phyloP scores from a whole-genome alignment of 2,329 filamentous ascomycete species.

The Chaetomiaceae sp. region DNA sequence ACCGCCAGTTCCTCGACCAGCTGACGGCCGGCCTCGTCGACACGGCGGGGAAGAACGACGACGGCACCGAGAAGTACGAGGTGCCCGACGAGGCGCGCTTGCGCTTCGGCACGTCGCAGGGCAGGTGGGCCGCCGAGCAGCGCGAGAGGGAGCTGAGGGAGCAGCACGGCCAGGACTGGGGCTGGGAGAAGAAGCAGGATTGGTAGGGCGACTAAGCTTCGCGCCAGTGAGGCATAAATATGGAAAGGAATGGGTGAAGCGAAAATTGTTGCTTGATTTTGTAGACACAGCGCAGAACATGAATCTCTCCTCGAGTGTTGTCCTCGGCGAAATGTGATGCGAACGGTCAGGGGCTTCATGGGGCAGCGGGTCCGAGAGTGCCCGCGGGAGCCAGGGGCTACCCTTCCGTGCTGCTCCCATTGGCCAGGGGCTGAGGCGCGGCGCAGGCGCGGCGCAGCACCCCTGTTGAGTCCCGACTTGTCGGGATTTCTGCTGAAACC shows the following conservation, averaged over 20 bases:
- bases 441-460: neutral
- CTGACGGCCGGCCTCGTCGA: conserved; percentile 39
- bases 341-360: conserved; percentile 1
- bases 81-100: conserved; percentile 22
- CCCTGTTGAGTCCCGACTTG: conserved; percentile 11
- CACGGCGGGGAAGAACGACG: conserved; percentile 31
- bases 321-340: no score
- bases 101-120: neutral
- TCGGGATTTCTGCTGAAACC: conserved; percentile 9
- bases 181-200: no score
- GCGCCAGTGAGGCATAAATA: no score
- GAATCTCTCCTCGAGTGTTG: no score
- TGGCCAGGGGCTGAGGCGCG: conserved; percentile 7
- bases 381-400: neutral
- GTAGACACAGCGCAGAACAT: no score
- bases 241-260: no score
- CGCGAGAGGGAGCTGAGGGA: neutral
- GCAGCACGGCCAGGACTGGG: neutral
- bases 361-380: neutral
- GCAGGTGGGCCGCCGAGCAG: neutral
- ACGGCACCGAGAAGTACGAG: conserved; percentile 34
- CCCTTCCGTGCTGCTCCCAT: neutral
- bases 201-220: no score
- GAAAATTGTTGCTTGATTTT: no score
- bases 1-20: conserved; percentile 35